Evolutionary conservation across 2,329 filamentous ascomycete species (phyloP), one percentile per base, ranked within the genome.

Genomic region (Paraphaeosphaeria sporulosa): DNA sequence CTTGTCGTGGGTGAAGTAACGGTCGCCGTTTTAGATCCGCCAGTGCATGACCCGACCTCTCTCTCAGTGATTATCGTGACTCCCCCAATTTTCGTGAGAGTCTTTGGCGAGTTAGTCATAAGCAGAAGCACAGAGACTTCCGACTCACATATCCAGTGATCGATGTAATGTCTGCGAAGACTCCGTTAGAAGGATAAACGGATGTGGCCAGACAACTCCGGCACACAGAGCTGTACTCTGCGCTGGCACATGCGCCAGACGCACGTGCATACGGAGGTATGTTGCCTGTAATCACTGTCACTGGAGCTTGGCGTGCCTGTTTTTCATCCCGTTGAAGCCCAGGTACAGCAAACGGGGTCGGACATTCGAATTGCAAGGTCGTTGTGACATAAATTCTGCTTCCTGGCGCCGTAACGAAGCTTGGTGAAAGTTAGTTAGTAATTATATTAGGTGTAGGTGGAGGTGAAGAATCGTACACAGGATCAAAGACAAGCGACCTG

Each of bases 261-360:
- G 46, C 27, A 49, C 46, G 46, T 19, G 32, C 48, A 25, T 51
- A 51, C 9, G 48, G 13, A 34, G 48, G 48, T 38, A 51, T 40
- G 32, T 32, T 51, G 10, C 48, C 48, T 25, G 17, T 51, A 34
- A 51, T 23, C 9, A 51, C 34, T 19, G 48, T 51, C n/a, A 25
- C 32, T 5, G 48, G n/a, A 34, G 30, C 48, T 51, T 51, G 48
- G 19, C 32, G 48, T 51, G 48, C 32, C 6, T 38, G 32, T 4
- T 36, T 25, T 25, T 19, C 30, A 32, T 38, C 13, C 17, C 12
- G 17, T 21, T 32, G 32, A 34, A 38, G 32, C 21, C 32, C 19
- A 25, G 32, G 27, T 51, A n/a, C 19, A 25, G 30, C 4, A 21
- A n/a, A 13, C n/a, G 48, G 17, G 19, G 32, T 12, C 13, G 48